phyloP scores from a whole-genome alignment of 768 basidiomycete genomes.

The Neoboletus subvelutipes region DNA sequence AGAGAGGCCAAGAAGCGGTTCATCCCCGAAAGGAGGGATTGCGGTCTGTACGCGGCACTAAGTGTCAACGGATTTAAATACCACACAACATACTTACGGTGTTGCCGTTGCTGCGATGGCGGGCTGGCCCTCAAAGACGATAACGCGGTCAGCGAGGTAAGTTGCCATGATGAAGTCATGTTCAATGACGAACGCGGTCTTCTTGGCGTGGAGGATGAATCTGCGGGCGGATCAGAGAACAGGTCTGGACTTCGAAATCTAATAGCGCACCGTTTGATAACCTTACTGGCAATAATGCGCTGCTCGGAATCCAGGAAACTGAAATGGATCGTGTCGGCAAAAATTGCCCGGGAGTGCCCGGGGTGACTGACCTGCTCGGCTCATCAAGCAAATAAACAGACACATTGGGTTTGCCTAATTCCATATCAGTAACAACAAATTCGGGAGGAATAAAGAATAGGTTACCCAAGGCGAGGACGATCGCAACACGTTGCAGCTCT shows the following conservation, averaged over 20 bases:
- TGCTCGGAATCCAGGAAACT: slow-evolving; percentile 99
- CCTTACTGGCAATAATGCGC: slow-evolving; percentile 96
- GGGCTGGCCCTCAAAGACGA: slow-evolving; percentile 87
- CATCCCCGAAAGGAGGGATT: slow-evolving; percentile 94
- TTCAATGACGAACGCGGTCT: slow-evolving; percentile 98
- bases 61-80: neutral
- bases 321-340: slow-evolving; percentile 5
- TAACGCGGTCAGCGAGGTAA: slow-evolving; percentile 96
- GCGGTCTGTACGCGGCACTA: slow-evolving; percentile 56
- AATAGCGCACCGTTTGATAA: slow-evolving; percentile 81
- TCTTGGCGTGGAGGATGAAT: slow-evolving; percentile 94
- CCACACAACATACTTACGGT: slow-evolving; percentile 54
- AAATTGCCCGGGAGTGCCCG: neutral
- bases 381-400: slow-evolving; percentile 96
- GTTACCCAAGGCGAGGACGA: slow-evolving; percentile 85
- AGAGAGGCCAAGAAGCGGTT: slow-evolving; percentile 94
- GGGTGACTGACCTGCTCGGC: slow-evolving; percentile 64
- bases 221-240: slow-evolving; percentile 34
- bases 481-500: slow-evolving; percentile 96
- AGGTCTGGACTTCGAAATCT: neutral
- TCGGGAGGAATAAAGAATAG: neutral
- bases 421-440: slow-evolving; percentile 8
- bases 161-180: slow-evolving; percentile 99
- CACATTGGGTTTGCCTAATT: slow-evolving; percentile 68
- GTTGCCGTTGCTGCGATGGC: slow-evolving; percentile 88